Evolutionary conservation across 1,284 basidiomycete species (phyloP).

Genomic region (Puccinia brachypodii): DNA sequence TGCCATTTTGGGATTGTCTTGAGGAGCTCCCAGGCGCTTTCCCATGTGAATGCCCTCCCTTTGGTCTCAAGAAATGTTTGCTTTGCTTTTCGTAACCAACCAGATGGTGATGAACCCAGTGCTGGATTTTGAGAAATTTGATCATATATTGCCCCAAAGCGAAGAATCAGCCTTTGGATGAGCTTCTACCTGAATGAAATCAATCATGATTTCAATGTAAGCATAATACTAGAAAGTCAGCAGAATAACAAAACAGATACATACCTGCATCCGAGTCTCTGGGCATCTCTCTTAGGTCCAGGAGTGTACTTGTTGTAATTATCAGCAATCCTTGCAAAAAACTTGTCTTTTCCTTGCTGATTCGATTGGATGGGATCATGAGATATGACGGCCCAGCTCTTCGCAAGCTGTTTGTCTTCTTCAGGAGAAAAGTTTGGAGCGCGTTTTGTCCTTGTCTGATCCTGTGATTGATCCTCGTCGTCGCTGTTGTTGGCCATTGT

Average conservation of each 20-base stretch:
- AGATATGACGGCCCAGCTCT: constrained; percentile 2
- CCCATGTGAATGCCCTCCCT: not conserved
- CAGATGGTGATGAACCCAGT: not conserved
- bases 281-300: not conserved
- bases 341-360: not conserved
- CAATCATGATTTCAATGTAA: not conserved
- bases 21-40: not conserved
- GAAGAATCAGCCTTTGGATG: not conserved
- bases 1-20: not conserved
- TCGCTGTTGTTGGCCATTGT: not conserved
- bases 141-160: not conserved
- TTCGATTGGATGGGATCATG: not conserved
- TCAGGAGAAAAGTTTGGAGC: constrained; percentile 6
- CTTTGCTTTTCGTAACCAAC: not conserved
- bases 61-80: not conserved
- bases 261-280: not conserved
- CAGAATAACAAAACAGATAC: not conserved
- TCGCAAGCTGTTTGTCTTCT: constrained; percentile 9
- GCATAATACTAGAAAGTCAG: not conserved
- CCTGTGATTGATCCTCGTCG: not conserved
- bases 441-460: not conserved
- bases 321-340: not conserved
- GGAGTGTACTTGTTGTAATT: constrained; percentile 5
- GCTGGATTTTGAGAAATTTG: not conserved
- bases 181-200: not conserved